Evolutionary conservation across 2,329 filamentous ascomycete species (phyloP).

Genomic region (Alternaria incomplexa): DNA sequence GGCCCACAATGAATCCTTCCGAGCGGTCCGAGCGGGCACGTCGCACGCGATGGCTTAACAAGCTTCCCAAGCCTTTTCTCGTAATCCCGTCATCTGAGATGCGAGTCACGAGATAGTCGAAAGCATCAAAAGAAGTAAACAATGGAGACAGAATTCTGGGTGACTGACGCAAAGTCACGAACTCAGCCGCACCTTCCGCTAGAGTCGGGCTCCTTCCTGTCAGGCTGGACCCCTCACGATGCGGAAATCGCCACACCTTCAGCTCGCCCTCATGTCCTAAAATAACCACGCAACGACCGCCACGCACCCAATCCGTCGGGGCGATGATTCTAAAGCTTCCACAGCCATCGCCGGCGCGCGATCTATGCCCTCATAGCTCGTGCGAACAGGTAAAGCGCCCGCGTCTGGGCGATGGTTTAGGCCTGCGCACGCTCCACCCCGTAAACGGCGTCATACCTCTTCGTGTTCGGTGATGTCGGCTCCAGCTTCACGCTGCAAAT

Average conservation of each 20-base stretch:
- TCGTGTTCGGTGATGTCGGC: slow-evolving; percentile 7
- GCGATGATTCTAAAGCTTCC: background rate
- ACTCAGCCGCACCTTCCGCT: background rate
- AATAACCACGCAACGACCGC: slow-evolving; percentile 1
- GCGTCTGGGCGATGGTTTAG: slow-evolving; percentile 1
- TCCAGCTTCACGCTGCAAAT: slow-evolving; percentile 2
- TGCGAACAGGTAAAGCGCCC: slow-evolving; percentile 3
- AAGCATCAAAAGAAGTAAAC: background rate
- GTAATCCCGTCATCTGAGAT: background rate
- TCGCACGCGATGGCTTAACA: background rate
- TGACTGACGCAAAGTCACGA: background rate
- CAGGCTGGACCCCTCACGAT: background rate
- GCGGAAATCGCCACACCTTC: background rate
- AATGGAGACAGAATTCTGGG: no score
- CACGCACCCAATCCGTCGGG: background rate
- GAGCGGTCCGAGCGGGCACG: background rate
- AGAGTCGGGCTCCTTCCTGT: background rate
- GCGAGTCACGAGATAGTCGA: background rate
- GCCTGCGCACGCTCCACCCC: slow-evolving; percentile 5
- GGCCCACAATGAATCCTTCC: background rate
- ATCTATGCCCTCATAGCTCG: background rate
- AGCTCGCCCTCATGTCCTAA: background rate
- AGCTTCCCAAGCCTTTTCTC: background rate
- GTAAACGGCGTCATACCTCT: slow-evolving; percentile 8
- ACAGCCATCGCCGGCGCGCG: background rate